Conservation (phyloP, 2,329 filamentous ascomycete species). For the Ophiostoma angusticollis region DNA sequence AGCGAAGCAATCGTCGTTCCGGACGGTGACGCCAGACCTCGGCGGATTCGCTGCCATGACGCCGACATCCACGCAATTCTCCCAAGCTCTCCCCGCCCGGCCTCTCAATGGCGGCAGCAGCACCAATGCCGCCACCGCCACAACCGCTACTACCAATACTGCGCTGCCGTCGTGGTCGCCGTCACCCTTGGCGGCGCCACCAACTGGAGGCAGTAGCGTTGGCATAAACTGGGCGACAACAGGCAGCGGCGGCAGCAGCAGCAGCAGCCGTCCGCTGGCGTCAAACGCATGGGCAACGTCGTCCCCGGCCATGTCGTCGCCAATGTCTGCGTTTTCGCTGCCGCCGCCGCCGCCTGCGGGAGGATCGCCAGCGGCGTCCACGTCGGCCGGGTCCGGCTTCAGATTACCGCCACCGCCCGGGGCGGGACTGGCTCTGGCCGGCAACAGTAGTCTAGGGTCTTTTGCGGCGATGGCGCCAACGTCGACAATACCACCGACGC, state of each 20-base stretch:
- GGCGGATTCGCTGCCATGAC: slow-evolving; percentile 40
- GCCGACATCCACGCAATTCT: slow-evolving; percentile 49
- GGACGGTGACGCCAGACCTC: slow-evolving; percentile 48
- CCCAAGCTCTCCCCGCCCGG: slow-evolving; percentile 42
- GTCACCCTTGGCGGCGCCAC: slow-evolving; percentile 11
- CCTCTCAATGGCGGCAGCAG: slow-evolving; percentile 13
- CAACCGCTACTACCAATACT: background rate
- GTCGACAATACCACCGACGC: background rate
- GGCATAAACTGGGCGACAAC: slow-evolving; percentile 39
- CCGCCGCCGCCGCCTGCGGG: slow-evolving; percentile 37
- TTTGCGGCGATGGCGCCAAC: slow-evolving; percentile 16
- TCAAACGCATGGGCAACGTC: too few relatives aligned
- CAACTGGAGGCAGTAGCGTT: slow-evolving; percentile 9
- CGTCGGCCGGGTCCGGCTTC: slow-evolving; percentile 27
- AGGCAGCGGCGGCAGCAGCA: slow-evolving; percentile 9
- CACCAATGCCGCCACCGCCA: slow-evolving; percentile 5
- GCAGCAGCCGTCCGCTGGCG: too few relatives aligned
- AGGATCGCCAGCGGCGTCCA: slow-evolving; percentile 10
- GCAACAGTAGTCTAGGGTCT: slow-evolving; percentile 17
- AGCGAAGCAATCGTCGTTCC: slow-evolving; percentile 24
- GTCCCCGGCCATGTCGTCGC: slow-evolving; percentile 11
- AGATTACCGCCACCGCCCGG: slow-evolving; percentile 28
- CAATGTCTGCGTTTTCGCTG: slow-evolving; percentile 40
- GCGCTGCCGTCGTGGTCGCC: slow-evolving; percentile 22
- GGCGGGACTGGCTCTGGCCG: background rate